Evolutionary conservation across 345 rosid genomes (phyloP), one percentile per base, ranked within the genome.

Genomic region (Salix arbutifolia): DNA sequence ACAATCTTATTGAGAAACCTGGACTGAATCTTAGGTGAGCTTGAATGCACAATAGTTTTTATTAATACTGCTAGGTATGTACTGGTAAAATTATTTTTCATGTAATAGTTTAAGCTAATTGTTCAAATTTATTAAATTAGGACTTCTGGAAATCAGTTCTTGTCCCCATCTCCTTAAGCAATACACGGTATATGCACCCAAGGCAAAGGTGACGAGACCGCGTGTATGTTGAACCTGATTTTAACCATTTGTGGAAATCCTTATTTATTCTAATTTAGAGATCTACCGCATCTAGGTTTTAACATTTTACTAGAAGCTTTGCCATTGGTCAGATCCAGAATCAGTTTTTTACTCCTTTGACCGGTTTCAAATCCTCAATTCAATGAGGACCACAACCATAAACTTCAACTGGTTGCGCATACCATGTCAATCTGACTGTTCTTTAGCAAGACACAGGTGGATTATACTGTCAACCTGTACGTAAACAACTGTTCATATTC

Each of bases 11-110:
- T 65, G 82, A 82, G 64, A 91, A 80, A 77, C 80, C 88, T 3
- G 89, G 92, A 30, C 86, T 91, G 73, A 81, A 82, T 40, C 81
- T 91, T 18, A 81, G 88, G 97, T 96, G 85, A 84, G 81, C 71
- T 4, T 75, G 28, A 28, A 23, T 52, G 65, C 18, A 30, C 18
- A 11, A 65, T 26, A 71, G 76, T 5, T 68, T 6, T 73, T 62
- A 38, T 62, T 48, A 69, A 11, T 30, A 42, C 26, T 19, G 17
- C 19, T 17, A 48, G 30, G 40, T 73, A 38, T 70, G 23, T 17
- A 33, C 72, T 62, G 4, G 9, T 56, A 18, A 21, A 50, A 26
- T 23, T 31, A 64, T 40, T 65, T 65, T 9, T 35, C 30, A 35
- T 70, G 42, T 79, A 23, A 69, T n/a, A 25, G 64, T 40, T 50